Evolutionary conservation across 2,329 filamentous ascomycete species (phyloP).

Genomic region (Colletotrichum euphorbiae): DNA sequence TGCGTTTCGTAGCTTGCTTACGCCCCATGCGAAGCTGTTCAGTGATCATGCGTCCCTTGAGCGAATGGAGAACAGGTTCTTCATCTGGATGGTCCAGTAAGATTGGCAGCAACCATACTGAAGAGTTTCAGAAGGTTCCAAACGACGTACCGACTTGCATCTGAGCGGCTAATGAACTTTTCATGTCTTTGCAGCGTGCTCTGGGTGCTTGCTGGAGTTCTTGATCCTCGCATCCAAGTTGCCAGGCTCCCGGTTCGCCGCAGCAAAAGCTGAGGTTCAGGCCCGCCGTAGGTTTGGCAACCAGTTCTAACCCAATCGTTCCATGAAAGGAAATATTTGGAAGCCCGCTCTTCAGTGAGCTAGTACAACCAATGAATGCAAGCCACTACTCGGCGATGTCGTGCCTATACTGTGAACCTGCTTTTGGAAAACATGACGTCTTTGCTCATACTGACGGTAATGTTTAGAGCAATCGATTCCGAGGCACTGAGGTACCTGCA

Average conservation of each 20-base stretch:
- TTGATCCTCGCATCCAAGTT: background rate
- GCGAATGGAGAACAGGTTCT: background rate
- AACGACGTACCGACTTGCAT: background rate
- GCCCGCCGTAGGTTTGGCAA: no score
- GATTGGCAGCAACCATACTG: background rate
- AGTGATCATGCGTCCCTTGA: slow-evolving; percentile 22
- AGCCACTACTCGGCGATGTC: background rate
- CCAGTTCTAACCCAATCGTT: no score
- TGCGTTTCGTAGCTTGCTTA: background rate
- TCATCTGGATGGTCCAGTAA: background rate
- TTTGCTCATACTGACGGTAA: no score
- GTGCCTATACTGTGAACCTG: background rate
- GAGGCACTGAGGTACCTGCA: background rate
- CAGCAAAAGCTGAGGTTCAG: no score
- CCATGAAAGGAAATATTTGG: background rate
- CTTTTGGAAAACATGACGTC: no score
- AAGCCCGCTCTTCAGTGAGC: background rate
- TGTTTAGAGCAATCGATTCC: background rate
- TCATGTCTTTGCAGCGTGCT: no score
- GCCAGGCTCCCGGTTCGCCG: background rate
- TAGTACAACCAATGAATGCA: no score
- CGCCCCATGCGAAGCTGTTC: slow-evolving; percentile 17
- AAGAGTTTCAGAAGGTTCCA: background rate
- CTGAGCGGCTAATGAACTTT: no score
- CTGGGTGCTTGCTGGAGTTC: background rate